Conservation (phyloP, 1,139 yeast genomes). For the Sugiyamaella sp. region DNA sequence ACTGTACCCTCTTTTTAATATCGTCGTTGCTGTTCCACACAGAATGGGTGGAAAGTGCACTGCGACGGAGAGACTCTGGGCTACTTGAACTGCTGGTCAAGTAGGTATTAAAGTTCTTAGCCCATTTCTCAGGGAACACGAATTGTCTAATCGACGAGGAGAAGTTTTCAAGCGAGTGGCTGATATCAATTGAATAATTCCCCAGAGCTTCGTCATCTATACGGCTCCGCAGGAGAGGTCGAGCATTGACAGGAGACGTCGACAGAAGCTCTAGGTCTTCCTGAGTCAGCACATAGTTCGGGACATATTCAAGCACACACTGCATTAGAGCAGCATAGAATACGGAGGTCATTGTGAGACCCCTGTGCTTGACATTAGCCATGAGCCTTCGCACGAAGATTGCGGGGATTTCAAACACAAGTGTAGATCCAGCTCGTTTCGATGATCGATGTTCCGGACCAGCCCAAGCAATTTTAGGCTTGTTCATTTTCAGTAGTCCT, state of each 20-base stretch:
- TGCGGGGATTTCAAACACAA: slow-evolving; percentile 18
- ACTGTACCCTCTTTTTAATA: slow-evolving; percentile 11
- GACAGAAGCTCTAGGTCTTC: slow-evolving; percentile 13
- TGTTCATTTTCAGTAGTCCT: slow-evolving; percentile 14
- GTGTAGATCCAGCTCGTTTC: slow-evolving; percentile 8
- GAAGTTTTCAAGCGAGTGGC: slow-evolving; percentile 12
- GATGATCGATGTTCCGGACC: slow-evolving; percentile 11
- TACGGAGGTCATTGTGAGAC: slow-evolving; percentile 22
- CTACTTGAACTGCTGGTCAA: slow-evolving; percentile 7
- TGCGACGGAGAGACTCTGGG: slow-evolving; percentile 5
- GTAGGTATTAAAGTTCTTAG: slow-evolving; percentile 19
- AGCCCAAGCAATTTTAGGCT: slow-evolving; percentile 16
- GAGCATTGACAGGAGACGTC: slow-evolving; percentile 18
- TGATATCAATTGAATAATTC: slow-evolving; percentile 10
- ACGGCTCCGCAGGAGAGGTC: slow-evolving; percentile 15
- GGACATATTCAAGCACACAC: slow-evolving; percentile 21
- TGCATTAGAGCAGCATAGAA: slow-evolving; percentile 25
- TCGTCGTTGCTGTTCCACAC: slow-evolving; percentile 11
- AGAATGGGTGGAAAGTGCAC: slow-evolving; percentile 3
- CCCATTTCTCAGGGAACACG: slow-evolving; percentile 22
- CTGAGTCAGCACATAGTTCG: neutral
- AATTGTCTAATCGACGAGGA: slow-evolving; percentile 7
- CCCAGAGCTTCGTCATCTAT: slow-evolving; percentile 18
- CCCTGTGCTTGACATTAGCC: slow-evolving; percentile 21
- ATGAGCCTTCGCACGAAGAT: slow-evolving; percentile 12